Evolutionary conservation across 176 grass and related monocot genomes (phyloP), one percentile per base, ranked within the genome.

Genomic region (Musa schizocarpa): DNA sequence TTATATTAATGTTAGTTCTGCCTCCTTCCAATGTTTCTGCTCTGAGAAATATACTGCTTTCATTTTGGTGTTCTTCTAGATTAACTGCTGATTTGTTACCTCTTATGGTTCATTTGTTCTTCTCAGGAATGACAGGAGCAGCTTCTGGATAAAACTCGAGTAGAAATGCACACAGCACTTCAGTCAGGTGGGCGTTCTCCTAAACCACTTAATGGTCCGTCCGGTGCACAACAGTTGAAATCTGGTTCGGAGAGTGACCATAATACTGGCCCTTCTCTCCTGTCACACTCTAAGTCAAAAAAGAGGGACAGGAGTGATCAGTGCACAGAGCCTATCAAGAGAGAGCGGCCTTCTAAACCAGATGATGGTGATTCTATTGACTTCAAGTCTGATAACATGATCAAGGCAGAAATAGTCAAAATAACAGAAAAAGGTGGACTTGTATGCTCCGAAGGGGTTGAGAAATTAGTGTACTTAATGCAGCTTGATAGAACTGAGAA

Each of bases 1-100:
- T 53, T 91, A 91, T 91, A 91, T 88, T 69, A 88, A 91, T 91
- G 92, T 91, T 80, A 84, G 88, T 83, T 64, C 50, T 65, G 23
- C n/a, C 0, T 43, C 16, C 19, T 20, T n/a, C n/a, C 59, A 20
- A 22, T 22, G 3, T 63, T 22, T 63, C 16, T 20, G 17, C 13
- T 57, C 13, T 57, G 34, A 43, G 34, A 43, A 43, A 57, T 57
- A 57, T 57, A 16, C 23, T 67, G 12, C 23, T 67, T 23, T 67
- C 11, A 29, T 67, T 67, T 67, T 67, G 25, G 12, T 34, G 21
- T 17, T 62, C 12, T 17, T 11, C 21, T 10, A 67, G 12, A 26
- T 21, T 26, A 25, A 12, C 12, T 67, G 62, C 62, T 24, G 9
- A 65, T 13, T 65, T 68, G 12, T 20, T 12, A 29, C 14, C 7